These are phyloP conservation scores for Blastosporella zonata DNA, from an alignment of 1,284 basidiomycete genomes.

Conservation along the genomic window DNA sequence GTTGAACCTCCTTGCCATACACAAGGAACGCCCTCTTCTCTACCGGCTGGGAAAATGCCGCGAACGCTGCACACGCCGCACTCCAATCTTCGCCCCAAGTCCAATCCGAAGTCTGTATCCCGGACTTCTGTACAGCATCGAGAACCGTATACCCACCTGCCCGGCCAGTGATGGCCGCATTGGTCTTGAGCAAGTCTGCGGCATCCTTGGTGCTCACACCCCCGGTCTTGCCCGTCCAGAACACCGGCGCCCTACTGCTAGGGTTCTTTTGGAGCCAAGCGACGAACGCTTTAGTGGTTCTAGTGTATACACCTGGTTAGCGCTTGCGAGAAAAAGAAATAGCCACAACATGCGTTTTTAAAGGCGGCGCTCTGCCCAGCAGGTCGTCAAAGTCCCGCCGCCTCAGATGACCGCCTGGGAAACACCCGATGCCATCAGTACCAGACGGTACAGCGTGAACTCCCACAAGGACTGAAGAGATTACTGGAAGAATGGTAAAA, in stretches of 20 bases:
- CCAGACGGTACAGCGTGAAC: background rate
- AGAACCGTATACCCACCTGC: background rate
- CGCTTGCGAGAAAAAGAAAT: background rate
- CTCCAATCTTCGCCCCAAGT: background rate
- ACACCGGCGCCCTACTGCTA: background rate
- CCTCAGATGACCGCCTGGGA: background rate
- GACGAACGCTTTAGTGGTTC: background rate
- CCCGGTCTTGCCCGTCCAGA: background rate
- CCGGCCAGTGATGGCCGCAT: background rate
- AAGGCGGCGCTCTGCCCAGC: too few species aligned
- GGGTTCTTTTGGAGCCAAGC: background rate
- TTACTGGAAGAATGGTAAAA: background rate
- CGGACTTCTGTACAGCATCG: background rate
- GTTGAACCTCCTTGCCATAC: background rate
- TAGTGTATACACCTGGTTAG: background rate
- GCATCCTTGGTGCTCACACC: background rate
- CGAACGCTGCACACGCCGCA: background rate
- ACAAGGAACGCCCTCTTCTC: background rate
- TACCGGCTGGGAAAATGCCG: background rate
- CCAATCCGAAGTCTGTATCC: background rate
- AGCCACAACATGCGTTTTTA: too few species aligned
- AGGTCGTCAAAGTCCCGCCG: too few species aligned
- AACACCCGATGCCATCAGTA: background rate
- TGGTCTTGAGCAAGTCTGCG: background rate
- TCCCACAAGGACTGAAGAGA: background rate